phyloP scores from a whole-genome alignment of 1,139 yeast genomes.

The Eremothecium cymbalariae region DNA sequence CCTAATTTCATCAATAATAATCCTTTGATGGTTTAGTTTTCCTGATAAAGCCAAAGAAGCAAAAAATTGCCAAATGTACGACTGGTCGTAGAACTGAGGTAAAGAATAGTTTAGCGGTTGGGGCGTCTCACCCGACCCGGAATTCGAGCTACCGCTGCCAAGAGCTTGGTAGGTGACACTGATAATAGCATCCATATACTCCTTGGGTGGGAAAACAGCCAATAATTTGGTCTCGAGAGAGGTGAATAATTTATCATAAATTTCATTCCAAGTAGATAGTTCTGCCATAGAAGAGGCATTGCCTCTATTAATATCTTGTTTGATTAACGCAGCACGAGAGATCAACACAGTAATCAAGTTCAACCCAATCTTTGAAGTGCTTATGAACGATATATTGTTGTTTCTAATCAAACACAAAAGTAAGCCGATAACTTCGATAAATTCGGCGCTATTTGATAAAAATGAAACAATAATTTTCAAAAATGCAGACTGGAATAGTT shows the following conservation, averaged over 20 bases:
- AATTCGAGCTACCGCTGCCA: slow-evolving; percentile 10
- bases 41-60: slow-evolving; percentile 94
- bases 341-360: slow-evolving; percentile 80
- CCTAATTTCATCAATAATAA: slow-evolving; percentile 89
- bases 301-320: slow-evolving; percentile 64
- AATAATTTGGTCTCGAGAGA: slow-evolving; percentile 71
- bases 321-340: slow-evolving; percentile 86
- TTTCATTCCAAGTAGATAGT: slow-evolving; percentile 61
- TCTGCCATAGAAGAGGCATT: slow-evolving; percentile 42
- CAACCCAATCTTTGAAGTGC: slow-evolving; percentile 80
- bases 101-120: slow-evolving; percentile 2
- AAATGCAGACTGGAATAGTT: slow-evolving; percentile 72
- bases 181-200: slow-evolving; percentile 23
- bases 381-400: slow-evolving; percentile 61
- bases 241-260: slow-evolving; percentile 77
- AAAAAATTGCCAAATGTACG: slow-evolving; percentile 94
- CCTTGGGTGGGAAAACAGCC: slow-evolving; percentile 72
- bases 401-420: slow-evolving; percentile 66
- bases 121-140: slow-evolving; percentile 6
- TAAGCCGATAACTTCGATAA: slow-evolving; percentile 76
- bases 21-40: slow-evolving; percentile 84
- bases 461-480: slow-evolving; percentile 80
- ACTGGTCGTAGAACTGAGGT: slow-evolving; percentile 48
- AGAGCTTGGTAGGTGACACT: slow-evolving; percentile 8
- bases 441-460: slow-evolving; percentile 67